Evolutionary conservation across 75 land plant species (phyloP), one percentile per base, ranked within the genome.

Genomic region (Cryptomeria japonica): DNA sequence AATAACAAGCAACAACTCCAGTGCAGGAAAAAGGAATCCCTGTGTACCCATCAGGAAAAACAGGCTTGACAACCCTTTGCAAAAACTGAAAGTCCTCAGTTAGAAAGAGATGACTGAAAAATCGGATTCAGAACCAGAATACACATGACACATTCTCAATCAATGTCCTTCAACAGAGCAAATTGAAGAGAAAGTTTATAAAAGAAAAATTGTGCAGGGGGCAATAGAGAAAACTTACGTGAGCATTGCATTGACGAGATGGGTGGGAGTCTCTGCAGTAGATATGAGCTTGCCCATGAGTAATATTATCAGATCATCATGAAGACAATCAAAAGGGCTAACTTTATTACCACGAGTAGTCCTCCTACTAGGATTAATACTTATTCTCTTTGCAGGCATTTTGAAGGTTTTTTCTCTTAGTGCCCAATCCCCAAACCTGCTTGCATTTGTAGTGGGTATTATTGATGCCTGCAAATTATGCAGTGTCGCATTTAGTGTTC

Each of bases 251-350:
- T 28, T 82, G 15, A 82, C 84, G 22, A 82, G 84, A n/a, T 82
- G 49, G 47, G 84, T 13, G 28, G 84, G 84, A n/a, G 84, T 41
- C 13, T 82, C 42, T 46, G 84, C 47, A 44, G 53, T 19, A 82
- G 84, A 82, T 44, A 44, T 44, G 47, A 82, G 84, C 31, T 44
- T 46, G 3, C 31, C 47, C 51, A 82, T 82, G 47, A 82, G 31
- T 28, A 41, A 46, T 10, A 82, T 82, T 46, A 82, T 44, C 46
- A 82, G 28, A 82, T 82, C 84, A 46, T 82, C 84, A 82, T 82
- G 84, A 82, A 82, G 84, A 28, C n/a, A 44, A 46, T 82, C 84
- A 82, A 82, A 82, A 44, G 84, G 49, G 42, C 84, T 46, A n/a
- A n/a, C 51, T 32, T 75, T 34, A 75, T 75, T 34, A 34, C 72